These are phyloP conservation scores for Geotrichum klebahnii DNA, from an alignment of 1,139 yeast species.

Conservation along the genomic window DNA sequence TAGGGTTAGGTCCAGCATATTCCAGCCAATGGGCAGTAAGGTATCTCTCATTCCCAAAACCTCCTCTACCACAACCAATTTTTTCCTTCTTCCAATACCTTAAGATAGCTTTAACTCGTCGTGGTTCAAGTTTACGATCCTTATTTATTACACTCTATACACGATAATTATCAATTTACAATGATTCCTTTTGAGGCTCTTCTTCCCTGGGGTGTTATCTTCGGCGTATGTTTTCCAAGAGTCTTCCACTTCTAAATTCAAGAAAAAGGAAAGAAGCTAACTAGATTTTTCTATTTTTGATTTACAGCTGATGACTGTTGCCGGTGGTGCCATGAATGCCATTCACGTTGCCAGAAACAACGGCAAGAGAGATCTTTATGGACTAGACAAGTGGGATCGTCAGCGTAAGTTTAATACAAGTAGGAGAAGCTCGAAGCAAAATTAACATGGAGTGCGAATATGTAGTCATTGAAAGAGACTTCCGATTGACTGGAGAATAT, in stretches of 20 bases:
- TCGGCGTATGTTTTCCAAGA: slow-evolving; percentile 43
- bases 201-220: slow-evolving; percentile 62
- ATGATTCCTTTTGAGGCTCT: slow-evolving; percentile 74
- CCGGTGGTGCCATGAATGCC: slow-evolving; percentile 50
- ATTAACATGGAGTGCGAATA: background rate
- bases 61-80: slow-evolving; percentile 9
- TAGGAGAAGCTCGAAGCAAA: background rate
- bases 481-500: slow-evolving; percentile 65
- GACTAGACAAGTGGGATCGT: slow-evolving; percentile 58
- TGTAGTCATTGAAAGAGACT: slow-evolving; percentile 64
- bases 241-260: too few species aligned
- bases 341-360: slow-evolving; percentile 51
- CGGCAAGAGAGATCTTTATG: slow-evolving; percentile 53
- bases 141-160: slow-evolving; percentile 2
- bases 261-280: background rate
- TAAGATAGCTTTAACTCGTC: background rate
- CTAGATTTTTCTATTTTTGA: background rate
- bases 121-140: slow-evolving; percentile 31
- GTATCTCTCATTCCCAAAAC: slow-evolving; percentile 14
- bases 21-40: slow-evolving; percentile 11
- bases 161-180: slow-evolving; percentile 20
- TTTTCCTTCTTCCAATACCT: background rate
- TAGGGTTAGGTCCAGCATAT: slow-evolving; percentile 12
- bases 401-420: slow-evolving; percentile 35
- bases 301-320: slow-evolving; percentile 47